Evolutionary conservation across 257 asterid species (phyloP), one percentile per base, ranked within the genome.

Genomic region (Solanum virginianum): DNA sequence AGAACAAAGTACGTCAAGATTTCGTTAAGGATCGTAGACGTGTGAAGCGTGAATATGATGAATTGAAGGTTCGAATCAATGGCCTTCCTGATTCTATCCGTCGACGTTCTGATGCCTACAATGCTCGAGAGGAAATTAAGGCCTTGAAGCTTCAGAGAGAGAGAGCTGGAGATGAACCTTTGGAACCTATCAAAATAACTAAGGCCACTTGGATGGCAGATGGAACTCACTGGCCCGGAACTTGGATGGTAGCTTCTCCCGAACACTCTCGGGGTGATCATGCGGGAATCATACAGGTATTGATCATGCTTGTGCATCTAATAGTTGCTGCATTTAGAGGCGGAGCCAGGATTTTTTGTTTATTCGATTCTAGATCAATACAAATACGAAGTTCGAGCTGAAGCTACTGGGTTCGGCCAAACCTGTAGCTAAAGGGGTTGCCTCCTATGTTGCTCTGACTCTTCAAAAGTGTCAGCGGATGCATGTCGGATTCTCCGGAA

Each of bases 161-260:
- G 89, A 80, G 86, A 81, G 91, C 86, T 17, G 95, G 92, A 15
- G 97, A 93, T 85, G 95, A 92, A 86, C 59, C 80, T 2, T 83
- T 89, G 32, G 98, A 93, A 81, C 95, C 97, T 26, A 87, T 95
- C 88, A 95, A 95, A 89, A 88, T 93, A 57, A 85, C 95, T 39
- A 93, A 92, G 87, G 98, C 95, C n/a, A 95, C 97, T 5, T 95
- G 98, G 98, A 95, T 95, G 98, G 97, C 98, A 7, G 98, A 95
- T 65, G 97, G 95, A 81, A 92, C 98, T 56, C 95, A 95, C 88
- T 95, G 98, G 98, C 98, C 97, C 0, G 97, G 98, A 36, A 95
- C 97, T 36, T 95, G 97, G 98, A 68, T 87, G 80, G 88, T 68
- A 87, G 84, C 94, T 60, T 90, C 91, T 36, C 79, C 95, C 1